Base-by-base conservation (phyloP, 2,329 filamentous ascomycete genomes). In the Aulographum hederae region DNA sequence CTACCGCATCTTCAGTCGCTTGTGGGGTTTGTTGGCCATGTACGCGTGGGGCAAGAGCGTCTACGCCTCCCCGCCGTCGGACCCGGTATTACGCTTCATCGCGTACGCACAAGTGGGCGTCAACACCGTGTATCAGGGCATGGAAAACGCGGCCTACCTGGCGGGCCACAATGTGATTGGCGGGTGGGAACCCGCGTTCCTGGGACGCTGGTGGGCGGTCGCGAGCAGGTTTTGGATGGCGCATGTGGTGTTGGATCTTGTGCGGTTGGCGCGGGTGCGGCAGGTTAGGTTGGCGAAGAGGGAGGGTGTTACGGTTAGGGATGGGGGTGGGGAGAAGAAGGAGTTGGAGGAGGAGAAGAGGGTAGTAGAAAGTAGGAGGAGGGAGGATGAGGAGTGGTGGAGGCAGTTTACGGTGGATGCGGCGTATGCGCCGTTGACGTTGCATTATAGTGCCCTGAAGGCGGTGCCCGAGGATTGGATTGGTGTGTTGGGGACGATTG, bases 101-200 rank as follows among this genome's bases (percentile, higher is more conserved):
- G 68, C 69, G 15, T 75, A 72, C 52, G 57, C 67, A 5, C 78
- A 89, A 51, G 68, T 93, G 14, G 39, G 63, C 8, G 63, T 70
- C 8, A 78, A 78, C 50, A 54, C 77, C 6, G 48, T 59, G 6
- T 92, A 78, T 58, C 84, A 94, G 54, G 56, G 69, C 1, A 63
- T 86, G 26, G 89, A 98, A 60, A 94, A 93, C 55, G 65, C 67
- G 25, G 78, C 78, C 12, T 92, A 78, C 57, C 65, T 95, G 23
- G 65, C 73, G 3, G 61, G 63, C 37, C 84, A 84, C 51, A 74
- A 76, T 14, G 67, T 91, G 3, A 48, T 93, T 18, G 19, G 37
- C 34, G 12, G 26, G 28, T 10, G 37, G 33, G 31, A 61, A 56
- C 12, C 55, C 53, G 54, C 4, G 59, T 63, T 11, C 61, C 4